These are phyloP conservation scores for Leishmania gerbilli DNA, from an alignment of 208 protist species.

Conservation along the genomic window DNA sequence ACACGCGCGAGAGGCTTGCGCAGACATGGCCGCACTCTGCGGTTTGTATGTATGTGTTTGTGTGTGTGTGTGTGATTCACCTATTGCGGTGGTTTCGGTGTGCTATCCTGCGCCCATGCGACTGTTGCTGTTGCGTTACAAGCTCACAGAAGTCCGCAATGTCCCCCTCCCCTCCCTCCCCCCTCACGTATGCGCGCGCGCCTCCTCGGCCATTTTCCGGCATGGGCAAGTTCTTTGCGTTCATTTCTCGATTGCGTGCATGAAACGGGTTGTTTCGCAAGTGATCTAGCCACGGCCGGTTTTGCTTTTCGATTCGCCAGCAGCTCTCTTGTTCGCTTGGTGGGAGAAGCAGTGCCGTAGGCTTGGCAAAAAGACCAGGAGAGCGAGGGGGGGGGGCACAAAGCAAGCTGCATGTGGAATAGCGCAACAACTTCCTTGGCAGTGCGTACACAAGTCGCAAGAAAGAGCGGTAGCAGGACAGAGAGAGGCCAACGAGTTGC, in stretches of 20 bases:
- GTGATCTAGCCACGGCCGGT: neutral
- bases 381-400: neutral
- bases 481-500: constrained; percentile 1
- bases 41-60: neutral
- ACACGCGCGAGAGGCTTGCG: neutral
- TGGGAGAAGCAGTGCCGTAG: neutral
- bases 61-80: neutral
- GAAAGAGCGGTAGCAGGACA: neutral
- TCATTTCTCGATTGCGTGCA: neutral
- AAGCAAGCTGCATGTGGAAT: neutral
- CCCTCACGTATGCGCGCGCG: neutral
- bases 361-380: neutral
- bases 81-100: neutral
- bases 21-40: constrained; percentile 1
- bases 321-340: neutral
- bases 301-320: neutral
- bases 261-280: neutral
- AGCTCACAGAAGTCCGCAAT: neutral
- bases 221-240: neutral
- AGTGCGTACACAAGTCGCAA: neutral
- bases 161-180: neutral
- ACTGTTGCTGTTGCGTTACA: neutral
- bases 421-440: neutral
- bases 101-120: neutral
- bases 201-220: neutral